Evolutionary conservation across 1,139 yeast species (phyloP), one percentile per base, ranked within the genome.

Genomic region (Kodamaea ohmeri): DNA sequence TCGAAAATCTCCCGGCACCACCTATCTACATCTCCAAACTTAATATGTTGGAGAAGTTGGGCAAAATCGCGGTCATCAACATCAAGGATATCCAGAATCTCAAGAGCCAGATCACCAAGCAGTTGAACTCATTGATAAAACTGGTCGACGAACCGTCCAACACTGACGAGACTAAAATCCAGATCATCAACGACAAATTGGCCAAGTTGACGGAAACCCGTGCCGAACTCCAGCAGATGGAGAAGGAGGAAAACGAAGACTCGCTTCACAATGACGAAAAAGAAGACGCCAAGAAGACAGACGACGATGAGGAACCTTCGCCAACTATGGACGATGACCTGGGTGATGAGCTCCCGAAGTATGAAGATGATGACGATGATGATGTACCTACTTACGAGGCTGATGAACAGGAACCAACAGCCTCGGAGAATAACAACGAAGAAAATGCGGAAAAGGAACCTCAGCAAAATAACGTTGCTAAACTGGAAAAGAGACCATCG

Each of bases 1-100:
- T 71, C 21, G 80, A 75, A 25, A 65, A 65, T 35, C 60, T 76
- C 33, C 82, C 82, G 2, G 69, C 76, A 6, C 80, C 83, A 4
- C 63, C 66, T 24, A 64, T 65, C 18, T 76, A 76, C 52, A 61
- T 73, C 6, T 56, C 70, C 24, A 73, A 73, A 50, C 60, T 77
- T 34, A 65, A 66, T 41, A 53, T 64, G 34, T 60, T 73, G 44
- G 78, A 72, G 43, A 63, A 65, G 39, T 55, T 72, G 27, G 65
- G 77, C 36, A 56, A 61, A 12, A 57, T 61, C 15, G 61, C 76
- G 9, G 53, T 55, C 9, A 50, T 56, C 14, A 67, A 60, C 41
- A 58, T 74, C 26, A 59, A 62, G 12, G 70, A 64, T 19, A 56
- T 70, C n/a, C 60, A 69, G 39, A 54, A 54, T 6, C 56, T 70